Conservation (phyloP, 148 eudicot genomes). For the Rhododendron ovatum region DNA sequence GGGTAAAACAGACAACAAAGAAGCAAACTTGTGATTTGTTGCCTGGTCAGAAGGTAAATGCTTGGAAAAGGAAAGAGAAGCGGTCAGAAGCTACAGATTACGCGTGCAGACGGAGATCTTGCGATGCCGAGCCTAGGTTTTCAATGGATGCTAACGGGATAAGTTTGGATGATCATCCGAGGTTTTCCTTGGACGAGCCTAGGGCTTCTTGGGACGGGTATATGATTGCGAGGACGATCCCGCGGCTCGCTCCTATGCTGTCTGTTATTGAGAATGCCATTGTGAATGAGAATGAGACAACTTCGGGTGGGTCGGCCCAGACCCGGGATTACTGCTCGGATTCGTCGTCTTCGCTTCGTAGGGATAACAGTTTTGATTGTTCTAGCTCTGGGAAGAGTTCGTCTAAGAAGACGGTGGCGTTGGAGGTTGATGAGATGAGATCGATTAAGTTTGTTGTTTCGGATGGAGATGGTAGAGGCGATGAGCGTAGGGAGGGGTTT, state of each 20-base stretch:
- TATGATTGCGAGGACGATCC: conserved; percentile 52
- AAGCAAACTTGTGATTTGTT: conserved; percentile 19
- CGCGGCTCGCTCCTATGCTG: conserved; percentile 52
- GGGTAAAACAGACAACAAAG: conserved; percentile 40
- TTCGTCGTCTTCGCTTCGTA: conserved; percentile 27
- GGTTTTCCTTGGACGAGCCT: conserved; percentile 56
- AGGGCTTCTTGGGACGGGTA: conserved; percentile 96
- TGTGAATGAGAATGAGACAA: conserved; percentile 48
- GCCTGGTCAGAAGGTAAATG: conserved; percentile 25
- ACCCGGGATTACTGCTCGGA: conserved; percentile 41
- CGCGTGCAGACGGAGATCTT: conserved; percentile 48
- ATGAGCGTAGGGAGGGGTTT: conserved; percentile 40
- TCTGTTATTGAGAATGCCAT: conserved; percentile 74
- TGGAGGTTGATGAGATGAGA: conserved; percentile 42
- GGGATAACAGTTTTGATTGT: conserved; percentile 60
- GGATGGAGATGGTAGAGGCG: conserved; percentile 55
- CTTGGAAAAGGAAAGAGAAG: conserved; percentile 33
- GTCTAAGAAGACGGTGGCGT: conserved; percentile 35
- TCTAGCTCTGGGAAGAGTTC: conserved; percentile 46
- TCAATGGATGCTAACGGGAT: conserved; percentile 55
- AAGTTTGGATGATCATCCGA: conserved; percentile 28
- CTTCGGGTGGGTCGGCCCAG: conserved; percentile 33
- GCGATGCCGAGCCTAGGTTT: conserved; percentile 60
- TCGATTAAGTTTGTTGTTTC: conserved; percentile 49
- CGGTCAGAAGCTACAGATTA: conserved; percentile 48